phyloP scores from a whole-genome alignment of 345 rosid genomes.

The Reutealis trisperma region DNA sequence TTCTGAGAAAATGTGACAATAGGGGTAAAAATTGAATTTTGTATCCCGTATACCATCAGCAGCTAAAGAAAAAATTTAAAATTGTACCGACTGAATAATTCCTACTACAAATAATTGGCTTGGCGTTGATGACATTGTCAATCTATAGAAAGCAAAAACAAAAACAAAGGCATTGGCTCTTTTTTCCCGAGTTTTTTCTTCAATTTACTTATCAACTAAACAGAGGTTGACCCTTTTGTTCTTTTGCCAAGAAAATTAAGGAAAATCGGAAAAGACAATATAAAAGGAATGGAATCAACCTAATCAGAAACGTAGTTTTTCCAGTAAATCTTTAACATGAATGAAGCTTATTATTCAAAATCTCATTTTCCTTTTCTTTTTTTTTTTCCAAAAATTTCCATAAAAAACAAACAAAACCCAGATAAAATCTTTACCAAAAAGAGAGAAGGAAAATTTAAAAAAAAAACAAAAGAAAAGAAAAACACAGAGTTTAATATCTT shows the following conservation, averaged over 20 bases:
- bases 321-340: not conserved
- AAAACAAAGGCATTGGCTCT: constrained; percentile 6
- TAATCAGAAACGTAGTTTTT: not conserved
- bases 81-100: not conserved
- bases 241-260: constrained; percentile 21
- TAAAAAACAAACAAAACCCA: constrained; percentile 8
- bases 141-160: not conserved
- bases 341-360: not conserved
- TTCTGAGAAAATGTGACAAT: constrained; percentile 22
- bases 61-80: not conserved
- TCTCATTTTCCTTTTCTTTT: not conserved
- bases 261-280: not conserved
- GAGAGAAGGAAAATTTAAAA: not conserved
- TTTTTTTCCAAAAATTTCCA: constrained; percentile 11
- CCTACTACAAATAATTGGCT: not conserved
- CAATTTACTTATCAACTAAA: constrained; percentile 19
- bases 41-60: not conserved
- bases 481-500: not conserved
- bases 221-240: constrained; percentile 5
- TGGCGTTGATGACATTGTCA: not conserved
- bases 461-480: not conserved
- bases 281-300: not conserved
- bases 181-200: not conserved
- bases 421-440: not conserved
- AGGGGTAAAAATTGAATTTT: not conserved